phyloP scores from a whole-genome alignment of 805 yeast species.

The Candida sakaeoensis region DNA sequence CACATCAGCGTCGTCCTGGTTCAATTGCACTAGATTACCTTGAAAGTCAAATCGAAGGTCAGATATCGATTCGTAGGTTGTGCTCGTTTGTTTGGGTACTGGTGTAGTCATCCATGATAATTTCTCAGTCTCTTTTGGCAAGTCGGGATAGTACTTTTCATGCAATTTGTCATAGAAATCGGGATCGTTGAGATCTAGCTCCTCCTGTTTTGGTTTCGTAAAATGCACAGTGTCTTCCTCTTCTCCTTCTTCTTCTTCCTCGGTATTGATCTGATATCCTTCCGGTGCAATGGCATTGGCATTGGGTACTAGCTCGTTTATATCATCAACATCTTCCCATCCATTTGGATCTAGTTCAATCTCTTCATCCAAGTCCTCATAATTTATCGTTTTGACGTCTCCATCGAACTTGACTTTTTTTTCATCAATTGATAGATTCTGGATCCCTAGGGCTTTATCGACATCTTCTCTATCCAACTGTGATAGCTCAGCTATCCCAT shows the following conservation, averaged over 20 bases:
- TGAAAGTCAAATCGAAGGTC: constrained; percentile 85
- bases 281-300: constrained; percentile 40
- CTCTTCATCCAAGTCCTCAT: constrained; percentile 25
- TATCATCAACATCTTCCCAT: constrained; percentile 49
- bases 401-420: constrained; percentile 31
- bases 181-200: constrained; percentile 69
- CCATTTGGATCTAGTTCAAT: constrained; percentile 31
- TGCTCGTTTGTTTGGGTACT: constrained; percentile 37
- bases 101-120: constrained; percentile 90
- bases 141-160: constrained; percentile 82
- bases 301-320: constrained; percentile 51
- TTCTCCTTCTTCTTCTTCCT: constrained; percentile 41
- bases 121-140: constrained; percentile 77
- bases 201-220: constrained; percentile 45
- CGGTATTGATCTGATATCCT: constrained; percentile 38
- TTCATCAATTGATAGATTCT: constrained; percentile 15
- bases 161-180: constrained; percentile 75
- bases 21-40: constrained; percentile 65
- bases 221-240: constrained; percentile 57
- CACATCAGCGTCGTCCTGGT: constrained; percentile 17
- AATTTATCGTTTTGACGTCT: constrained; percentile 24
- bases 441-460: constrained; percentile 33
- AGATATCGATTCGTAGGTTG: constrained; percentile 50
- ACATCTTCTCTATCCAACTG: constrained; percentile 33
- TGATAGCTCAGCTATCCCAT: constrained; percentile 28